A percentile compares a stretch with the other conserved stretches of the same genome.
Conservation (phyloP, 257 asterid genomes). For the Jacaranda mimosifolia region DNA sequence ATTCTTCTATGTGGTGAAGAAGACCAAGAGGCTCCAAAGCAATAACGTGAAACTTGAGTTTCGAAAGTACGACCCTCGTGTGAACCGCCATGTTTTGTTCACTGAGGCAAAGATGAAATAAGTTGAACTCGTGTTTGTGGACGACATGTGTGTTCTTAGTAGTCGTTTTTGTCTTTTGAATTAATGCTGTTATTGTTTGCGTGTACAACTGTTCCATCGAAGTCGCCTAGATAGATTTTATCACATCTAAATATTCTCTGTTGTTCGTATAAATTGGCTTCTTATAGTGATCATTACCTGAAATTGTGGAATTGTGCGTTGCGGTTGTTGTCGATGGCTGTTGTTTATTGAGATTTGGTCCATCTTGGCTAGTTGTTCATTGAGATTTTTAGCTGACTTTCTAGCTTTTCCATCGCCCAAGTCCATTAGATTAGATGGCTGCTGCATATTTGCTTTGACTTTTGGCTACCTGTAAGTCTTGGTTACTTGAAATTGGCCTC, state of each 20-base stretch:
- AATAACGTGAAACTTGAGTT: conserved; percentile 64
- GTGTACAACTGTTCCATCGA: not conserved
- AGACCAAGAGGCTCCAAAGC: conserved; percentile 63
- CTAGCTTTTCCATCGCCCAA: not conserved
- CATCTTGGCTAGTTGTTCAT: not conserved
- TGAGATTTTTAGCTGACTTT: not conserved
- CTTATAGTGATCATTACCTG: not conserved
- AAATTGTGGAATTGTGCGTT: conserved; percentile 11
- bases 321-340: not conserved
- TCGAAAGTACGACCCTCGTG: conserved; percentile 79
- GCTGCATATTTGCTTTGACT: not conserved
- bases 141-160: not conserved
- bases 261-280: conserved; percentile 1
- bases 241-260: not conserved
- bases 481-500: not conserved
- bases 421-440: not conserved
- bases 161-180: conserved; percentile 9
- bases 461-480: not conserved
- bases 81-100: conserved; percentile 72
- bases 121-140: conserved; percentile 28
- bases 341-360: no score
- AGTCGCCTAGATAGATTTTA: not conserved
- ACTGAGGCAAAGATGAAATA: conserved; percentile 80
- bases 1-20: conserved; percentile 73
- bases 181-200: conserved; percentile 25